These are phyloP conservation scores for Populus ilicifolia DNA, from an alignment of 345 rosid genomes.

Conservation along the genomic window DNA sequence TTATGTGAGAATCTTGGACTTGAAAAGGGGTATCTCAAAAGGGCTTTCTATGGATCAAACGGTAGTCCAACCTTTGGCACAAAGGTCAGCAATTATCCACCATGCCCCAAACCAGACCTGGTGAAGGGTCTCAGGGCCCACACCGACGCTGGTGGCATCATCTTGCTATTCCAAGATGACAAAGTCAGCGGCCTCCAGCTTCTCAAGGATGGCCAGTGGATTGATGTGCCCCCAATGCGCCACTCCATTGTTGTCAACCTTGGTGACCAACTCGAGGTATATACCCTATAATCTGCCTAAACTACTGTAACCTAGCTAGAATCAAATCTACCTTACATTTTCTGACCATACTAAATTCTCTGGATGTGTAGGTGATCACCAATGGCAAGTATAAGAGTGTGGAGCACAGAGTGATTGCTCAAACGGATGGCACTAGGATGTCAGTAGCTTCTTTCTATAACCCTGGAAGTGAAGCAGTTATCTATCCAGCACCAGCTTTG, in stretches of 20 bases:
- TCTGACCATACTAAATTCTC: background rate
- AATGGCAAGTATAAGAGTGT: slow-evolving; percentile 93
- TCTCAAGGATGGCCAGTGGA: slow-evolving; percentile 80
- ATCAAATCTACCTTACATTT: background rate
- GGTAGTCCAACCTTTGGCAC: slow-evolving; percentile 77
- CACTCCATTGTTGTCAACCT: slow-evolving; percentile 91
- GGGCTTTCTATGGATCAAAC: slow-evolving; percentile 54
- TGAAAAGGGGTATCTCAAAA: slow-evolving; percentile 72
- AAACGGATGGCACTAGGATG: slow-evolving; percentile 68
- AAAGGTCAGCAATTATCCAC: slow-evolving; percentile 93
- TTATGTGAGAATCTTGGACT: slow-evolving; percentile 83
- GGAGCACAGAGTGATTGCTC: slow-evolving; percentile 79
- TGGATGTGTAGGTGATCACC: slow-evolving; percentile 53
- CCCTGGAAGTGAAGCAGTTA: slow-evolving; percentile 82
- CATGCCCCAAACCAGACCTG: slow-evolving; percentile 87
- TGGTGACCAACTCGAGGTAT: slow-evolving; percentile 92
- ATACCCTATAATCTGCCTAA: background rate
- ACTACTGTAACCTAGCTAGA: background rate
- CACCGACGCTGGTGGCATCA: slow-evolving; percentile 99
- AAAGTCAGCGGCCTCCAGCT: slow-evolving; percentile 93
- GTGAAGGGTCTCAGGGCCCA: slow-evolving; percentile 92
- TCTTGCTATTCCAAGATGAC: slow-evolving; percentile 82
- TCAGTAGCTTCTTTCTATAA: slow-evolving; percentile 92
- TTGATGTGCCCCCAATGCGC: slow-evolving; percentile 90
- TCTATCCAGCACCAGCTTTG: slow-evolving; percentile 70